A percentile compares a stretch with the other conserved stretches of the same genome.
phyloP scores from a whole-genome alignment of 306 rosid genomes.

The Dalbergia cultrata region DNA sequence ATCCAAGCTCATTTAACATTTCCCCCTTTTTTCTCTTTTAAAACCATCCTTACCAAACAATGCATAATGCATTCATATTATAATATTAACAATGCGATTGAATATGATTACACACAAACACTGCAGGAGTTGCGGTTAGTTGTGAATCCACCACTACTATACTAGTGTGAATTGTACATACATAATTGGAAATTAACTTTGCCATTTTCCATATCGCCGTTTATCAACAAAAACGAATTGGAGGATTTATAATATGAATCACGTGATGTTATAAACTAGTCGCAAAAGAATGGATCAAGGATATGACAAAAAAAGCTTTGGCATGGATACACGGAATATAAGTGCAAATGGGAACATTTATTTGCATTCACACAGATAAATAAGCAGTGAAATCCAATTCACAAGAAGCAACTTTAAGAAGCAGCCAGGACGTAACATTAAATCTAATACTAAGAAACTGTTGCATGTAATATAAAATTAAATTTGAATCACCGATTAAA shows the following conservation, averaged over 20 bases:
- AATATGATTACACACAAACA: constrained; percentile 14
- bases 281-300: neutral
- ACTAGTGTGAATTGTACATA: constrained; percentile 6
- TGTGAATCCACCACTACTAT: neutral
- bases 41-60: constrained; percentile 19
- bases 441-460: neutral
- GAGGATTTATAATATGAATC: constrained; percentile 36
- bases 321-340: neutral
- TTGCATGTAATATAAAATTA: constrained; percentile 3
- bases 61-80: neutral
- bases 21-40: neutral
- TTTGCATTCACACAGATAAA: constrained; percentile 30
- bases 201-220: constrained; percentile 36
- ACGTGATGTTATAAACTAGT: constrained; percentile 30
- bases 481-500: neutral
- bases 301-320: neutral
- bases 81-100: constrained; percentile 5
- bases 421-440: neutral
- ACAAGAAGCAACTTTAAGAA: neutral
- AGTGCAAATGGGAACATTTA: constrained; percentile 36
- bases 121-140: neutral
- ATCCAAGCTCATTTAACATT: constrained; percentile 7
- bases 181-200: constrained; percentile 1
- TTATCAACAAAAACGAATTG: neutral
- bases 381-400: neutral